phyloP scores from a whole-genome alignment of 805 yeast genomes.

The Huiozyma naganishii region DNA sequence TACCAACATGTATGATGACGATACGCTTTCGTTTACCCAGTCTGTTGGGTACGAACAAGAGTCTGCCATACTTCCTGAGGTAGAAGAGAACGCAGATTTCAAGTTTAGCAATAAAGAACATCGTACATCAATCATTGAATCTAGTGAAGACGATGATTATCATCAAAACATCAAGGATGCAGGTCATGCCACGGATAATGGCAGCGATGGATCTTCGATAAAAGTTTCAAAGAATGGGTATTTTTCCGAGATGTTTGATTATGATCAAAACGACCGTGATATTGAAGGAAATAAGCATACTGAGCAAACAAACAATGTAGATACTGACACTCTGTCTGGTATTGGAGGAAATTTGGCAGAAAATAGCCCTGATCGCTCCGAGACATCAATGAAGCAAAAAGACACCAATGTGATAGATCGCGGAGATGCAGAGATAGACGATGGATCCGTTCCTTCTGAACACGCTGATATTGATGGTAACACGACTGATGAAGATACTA shows the following conservation, averaged over 20 bases:
- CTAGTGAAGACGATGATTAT: conserved; percentile 8
- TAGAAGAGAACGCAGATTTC: conserved; percentile 3
- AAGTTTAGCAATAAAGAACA: conserved; percentile 6
- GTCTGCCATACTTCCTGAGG: conserved; percentile 2
- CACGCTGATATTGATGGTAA: not conserved
- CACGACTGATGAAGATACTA: not conserved
- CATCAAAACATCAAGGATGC: not conserved
- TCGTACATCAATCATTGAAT: conserved; percentile 11
- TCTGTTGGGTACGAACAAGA: conserved; percentile 5
- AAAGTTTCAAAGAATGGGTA: conserved; percentile 20
- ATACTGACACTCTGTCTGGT: not conserved
- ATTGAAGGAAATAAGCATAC: conserved; percentile 1
- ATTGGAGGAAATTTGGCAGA: not conserved
- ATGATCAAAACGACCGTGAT: conserved; percentile 4
- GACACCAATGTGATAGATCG: not conserved
- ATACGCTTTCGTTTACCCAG: conserved; percentile 6
- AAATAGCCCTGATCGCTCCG: not conserved
- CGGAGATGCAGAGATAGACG: not conserved
- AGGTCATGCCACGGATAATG: not conserved
- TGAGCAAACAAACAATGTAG: not conserved
- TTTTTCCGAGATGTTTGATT: conserved; percentile 15
- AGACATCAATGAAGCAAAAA: not conserved
- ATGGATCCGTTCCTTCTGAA: not conserved
- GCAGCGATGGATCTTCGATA: not conserved
- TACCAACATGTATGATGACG: conserved; percentile 5